Evolutionary conservation across 2,329 filamentous ascomycete species (phyloP).

Genomic region (Beauveria brongniartii): DNA sequence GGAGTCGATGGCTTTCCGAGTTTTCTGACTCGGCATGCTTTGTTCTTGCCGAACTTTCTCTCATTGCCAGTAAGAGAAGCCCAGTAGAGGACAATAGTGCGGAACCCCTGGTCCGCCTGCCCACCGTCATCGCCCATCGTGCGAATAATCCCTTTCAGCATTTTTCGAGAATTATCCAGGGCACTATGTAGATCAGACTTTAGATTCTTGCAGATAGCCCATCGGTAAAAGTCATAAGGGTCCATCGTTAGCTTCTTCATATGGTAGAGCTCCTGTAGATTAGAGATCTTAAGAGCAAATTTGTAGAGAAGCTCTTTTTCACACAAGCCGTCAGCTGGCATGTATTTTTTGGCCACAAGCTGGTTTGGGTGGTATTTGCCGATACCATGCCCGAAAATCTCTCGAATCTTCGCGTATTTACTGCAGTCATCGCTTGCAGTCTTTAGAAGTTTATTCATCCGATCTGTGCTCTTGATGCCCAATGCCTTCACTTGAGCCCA

Average conservation of each 20-base stretch:
- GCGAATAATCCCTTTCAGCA: constrained; percentile 11
- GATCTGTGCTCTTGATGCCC: background rate
- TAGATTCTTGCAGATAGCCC: background rate
- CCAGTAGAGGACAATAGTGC: constrained; percentile 21
- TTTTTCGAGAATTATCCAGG: background rate
- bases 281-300: constrained; percentile 25
- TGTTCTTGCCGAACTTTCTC: constrained; percentile 15
- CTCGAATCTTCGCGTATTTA: constrained; percentile 25
- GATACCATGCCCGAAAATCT: constrained; percentile 23
- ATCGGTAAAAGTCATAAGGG: constrained; percentile 30
- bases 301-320: constrained; percentile 28
- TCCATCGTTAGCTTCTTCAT: constrained; percentile 25
- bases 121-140: constrained; percentile 12
- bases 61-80: constrained; percentile 17
- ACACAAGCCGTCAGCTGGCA: constrained; percentile 25
- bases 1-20: too few species aligned
- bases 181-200: background rate
- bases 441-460: constrained; percentile 16
- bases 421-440: constrained; percentile 23
- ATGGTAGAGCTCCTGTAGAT: constrained; percentile 20
- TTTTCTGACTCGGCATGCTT: background rate
- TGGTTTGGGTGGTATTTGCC: constrained; percentile 30
- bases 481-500: background rate
- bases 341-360: constrained; percentile 24
- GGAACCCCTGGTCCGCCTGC: constrained; percentile 19